Base-by-base conservation (phyloP, 2,329 filamentous ascomycete species). In the Exophiala spinifera region DNA sequence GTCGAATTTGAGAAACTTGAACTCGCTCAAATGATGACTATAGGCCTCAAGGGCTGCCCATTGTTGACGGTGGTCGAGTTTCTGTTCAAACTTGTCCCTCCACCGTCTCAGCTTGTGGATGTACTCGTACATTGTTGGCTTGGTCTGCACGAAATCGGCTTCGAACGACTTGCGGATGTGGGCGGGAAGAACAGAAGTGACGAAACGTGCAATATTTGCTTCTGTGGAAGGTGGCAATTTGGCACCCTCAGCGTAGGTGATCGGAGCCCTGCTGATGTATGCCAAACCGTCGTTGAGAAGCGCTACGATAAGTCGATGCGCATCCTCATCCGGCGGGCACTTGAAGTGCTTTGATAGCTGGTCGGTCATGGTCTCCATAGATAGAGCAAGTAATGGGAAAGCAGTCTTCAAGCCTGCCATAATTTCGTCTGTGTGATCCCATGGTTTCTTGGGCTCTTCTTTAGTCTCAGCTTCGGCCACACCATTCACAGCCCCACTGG, bases 321-420 rank as follows among this genome's bases (percentile, higher is more conserved):
- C 95, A 74, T 99, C 94, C 70, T 99, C 94, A 65, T 99, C 94
- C 0, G 92, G 92, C 13, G 92, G 92, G 66, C 94, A 97, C 74
- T 99, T 99, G 82, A 99, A 99, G 73, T 97, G 88, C 78, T 97
- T 97, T 71, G 94, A 88, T 55, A 99, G 96, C 72, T 97, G 92
- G 68, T 99, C 94, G 25, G 97, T 91, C 91, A 97, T 99, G 0
- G 92, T 96, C 75, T 99, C 94, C 94, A 99, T 97, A 0, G 92
- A 96, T 40, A 97, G 77, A 8, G 95, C 94, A 64, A 99, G 81
- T 15, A 99, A 80, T 20, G 94, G 94, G 78, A 97, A 99, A 0
- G 92, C 91, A 5, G 94, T 97, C 78, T 99, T 97, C 50, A 99
- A 84, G 25, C 91, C 88, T 31, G 91, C 88, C 80, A 96, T 91